Evolutionary conservation across 2,329 filamentous ascomycete species (phyloP).

Genomic region (Stemphylium vesicarium): DNA sequence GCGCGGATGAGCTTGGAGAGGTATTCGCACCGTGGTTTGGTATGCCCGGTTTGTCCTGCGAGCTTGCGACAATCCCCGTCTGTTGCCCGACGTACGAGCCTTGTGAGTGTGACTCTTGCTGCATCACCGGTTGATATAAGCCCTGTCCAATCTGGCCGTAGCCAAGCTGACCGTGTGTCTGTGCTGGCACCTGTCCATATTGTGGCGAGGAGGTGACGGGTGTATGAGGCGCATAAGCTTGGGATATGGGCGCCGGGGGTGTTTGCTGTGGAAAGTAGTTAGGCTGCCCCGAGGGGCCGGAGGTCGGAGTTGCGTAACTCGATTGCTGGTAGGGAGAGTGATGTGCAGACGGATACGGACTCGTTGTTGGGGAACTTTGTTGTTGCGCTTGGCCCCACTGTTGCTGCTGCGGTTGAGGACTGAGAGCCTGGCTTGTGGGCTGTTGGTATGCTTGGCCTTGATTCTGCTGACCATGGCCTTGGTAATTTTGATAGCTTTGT

Average conservation of each 20-base stretch:
- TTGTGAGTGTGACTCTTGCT: background rate
- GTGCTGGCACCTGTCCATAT: slow-evolving; percentile 19
- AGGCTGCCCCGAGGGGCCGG: slow-evolving; percentile 28
- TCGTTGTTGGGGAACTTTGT: slow-evolving; percentile 23
- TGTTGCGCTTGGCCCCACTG: slow-evolving; percentile 25
- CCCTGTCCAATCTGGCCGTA: slow-evolving; percentile 9
- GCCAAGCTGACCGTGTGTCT: slow-evolving; percentile 21
- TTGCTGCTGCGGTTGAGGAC: slow-evolving; percentile 21
- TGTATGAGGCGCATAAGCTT: slow-evolving; percentile 21
- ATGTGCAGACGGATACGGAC: slow-evolving; percentile 28
- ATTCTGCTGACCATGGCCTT: slow-evolving; percentile 30
- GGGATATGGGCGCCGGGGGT: slow-evolving; percentile 8
- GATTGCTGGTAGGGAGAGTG: slow-evolving; percentile 36
- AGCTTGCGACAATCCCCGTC: slow-evolving; percentile 31
- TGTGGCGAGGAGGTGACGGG: slow-evolving; percentile 17
- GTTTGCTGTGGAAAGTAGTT: slow-evolving; percentile 38
- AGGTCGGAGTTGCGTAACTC: slow-evolving; percentile 29
- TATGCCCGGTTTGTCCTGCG: slow-evolving; percentile 10
- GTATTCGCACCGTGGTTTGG: slow-evolving; percentile 18
- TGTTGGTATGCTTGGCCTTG: slow-evolving; percentile 28
- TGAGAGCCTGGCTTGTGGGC: slow-evolving; percentile 17
- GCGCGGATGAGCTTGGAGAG: slow-evolving; percentile 17
- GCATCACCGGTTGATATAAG: background rate
- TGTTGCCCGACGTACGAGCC: slow-evolving; percentile 31
- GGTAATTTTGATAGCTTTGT: slow-evolving; percentile 42